These are phyloP conservation scores for Roridomyces roridus DNA, from an alignment of 768 basidiomycete species.

Conservation along the genomic window DNA sequence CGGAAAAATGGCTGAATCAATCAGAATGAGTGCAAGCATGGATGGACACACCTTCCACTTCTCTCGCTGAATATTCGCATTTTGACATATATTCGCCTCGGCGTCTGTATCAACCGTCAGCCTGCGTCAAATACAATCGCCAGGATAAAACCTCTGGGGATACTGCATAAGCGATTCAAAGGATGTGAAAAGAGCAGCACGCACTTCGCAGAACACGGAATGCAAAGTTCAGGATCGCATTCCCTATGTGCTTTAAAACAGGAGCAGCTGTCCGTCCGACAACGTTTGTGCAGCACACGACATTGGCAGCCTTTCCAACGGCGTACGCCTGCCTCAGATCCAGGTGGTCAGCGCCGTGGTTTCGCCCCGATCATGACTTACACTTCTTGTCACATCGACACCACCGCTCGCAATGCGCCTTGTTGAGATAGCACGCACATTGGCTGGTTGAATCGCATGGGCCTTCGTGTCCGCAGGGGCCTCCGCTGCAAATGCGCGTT, in stretches of 20 bases:
- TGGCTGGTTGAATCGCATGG: slow-evolving; percentile 49
- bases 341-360: too few relatives aligned
- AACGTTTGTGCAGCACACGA: slow-evolving; percentile 31
- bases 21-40: too few relatives aligned
- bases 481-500: slow-evolving; percentile 37
- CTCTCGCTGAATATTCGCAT: slow-evolving; percentile 55
- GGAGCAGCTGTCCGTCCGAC: slow-evolving; percentile 52
- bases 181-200: slow-evolving; percentile 25
- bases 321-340: slow-evolving; percentile 56
- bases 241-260: slow-evolving; percentile 60
- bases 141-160: too few relatives aligned
- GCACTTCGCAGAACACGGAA: slow-evolving; percentile 55
- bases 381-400: slow-evolving; percentile 62
- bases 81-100: slow-evolving; percentile 46
- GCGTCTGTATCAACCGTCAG: slow-evolving; percentile 24
- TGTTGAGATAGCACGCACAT: slow-evolving; percentile 57
- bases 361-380: too few relatives aligned
- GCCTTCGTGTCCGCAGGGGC: slow-evolving; percentile 63
- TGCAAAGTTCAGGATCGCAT: slow-evolving; percentile 74
- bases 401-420: slow-evolving; percentile 58
- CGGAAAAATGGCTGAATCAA: slow-evolving; percentile 9
- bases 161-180: neutral
- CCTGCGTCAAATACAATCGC: too few relatives aligned
- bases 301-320: slow-evolving; percentile 67
- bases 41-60: slow-evolving; percentile 51